Percentiles rank a stretch among this genome's conserved stretches.
These are phyloP conservation scores for Leccinum rimulosum DNA, from an alignment of 768 basidiomycete species.

Conservation along the genomic window DNA sequence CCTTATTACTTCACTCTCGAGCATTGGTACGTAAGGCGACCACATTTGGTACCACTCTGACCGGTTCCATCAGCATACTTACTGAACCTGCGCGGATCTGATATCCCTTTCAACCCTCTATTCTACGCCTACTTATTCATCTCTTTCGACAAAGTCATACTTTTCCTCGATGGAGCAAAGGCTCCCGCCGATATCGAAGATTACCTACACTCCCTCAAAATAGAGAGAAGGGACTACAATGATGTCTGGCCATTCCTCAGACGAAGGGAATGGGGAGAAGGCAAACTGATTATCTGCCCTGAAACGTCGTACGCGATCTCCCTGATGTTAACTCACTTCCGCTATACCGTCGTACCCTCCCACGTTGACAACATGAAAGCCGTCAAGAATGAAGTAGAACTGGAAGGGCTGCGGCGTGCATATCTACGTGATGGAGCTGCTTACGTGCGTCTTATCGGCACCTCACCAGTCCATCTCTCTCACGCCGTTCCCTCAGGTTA, in stretches of 20 bases:
- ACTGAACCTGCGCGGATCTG: conserved; percentile 85
- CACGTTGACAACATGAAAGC: conserved; percentile 76
- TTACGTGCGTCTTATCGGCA: conserved; percentile 49
- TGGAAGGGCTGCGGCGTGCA: conserved; percentile 78
- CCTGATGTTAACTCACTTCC: conserved; percentile 79
- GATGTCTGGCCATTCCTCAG: conserved; percentile 80
- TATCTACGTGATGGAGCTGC: conserved; percentile 90
- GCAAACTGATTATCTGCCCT: conserved; percentile 72
- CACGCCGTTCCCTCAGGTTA: conserved; percentile 40
- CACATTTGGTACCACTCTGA: background rate
- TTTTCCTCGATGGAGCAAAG: conserved; percentile 77
- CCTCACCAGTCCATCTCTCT: conserved; percentile 9
- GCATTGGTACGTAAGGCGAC: conserved; percentile 52
- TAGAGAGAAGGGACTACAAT: conserved; percentile 66
- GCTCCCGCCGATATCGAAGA: conserved; percentile 53
- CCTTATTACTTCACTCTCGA: conserved; percentile 66
- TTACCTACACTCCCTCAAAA: conserved; percentile 57
- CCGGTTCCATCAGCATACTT: conserved; percentile 59
- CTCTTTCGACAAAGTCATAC: conserved; percentile 52
- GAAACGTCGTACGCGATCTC: conserved; percentile 82
- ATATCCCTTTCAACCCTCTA: conserved; percentile 90
- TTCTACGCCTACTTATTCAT: conserved; percentile 88
- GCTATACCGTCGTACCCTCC: conserved; percentile 71
- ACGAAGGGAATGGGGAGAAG: conserved; percentile 72
- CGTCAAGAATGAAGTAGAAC: conserved; percentile 84